phyloP scores from a whole-genome alignment of 176 grass and related monocot species.

The Pontederia paniculata region DNA sequence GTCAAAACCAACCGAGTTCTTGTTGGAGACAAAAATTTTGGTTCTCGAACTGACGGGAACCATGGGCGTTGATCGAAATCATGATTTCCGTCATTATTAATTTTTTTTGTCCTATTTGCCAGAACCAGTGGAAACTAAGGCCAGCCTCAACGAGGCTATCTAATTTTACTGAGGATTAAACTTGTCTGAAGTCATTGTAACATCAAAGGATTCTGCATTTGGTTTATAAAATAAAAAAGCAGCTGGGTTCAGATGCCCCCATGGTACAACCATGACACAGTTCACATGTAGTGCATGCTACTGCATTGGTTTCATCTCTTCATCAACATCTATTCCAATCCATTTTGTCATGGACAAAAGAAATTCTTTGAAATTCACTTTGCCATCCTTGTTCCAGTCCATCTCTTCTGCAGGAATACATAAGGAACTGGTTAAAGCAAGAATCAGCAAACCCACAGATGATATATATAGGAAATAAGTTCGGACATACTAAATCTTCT shows the following conservation, averaged over 20 bases:
- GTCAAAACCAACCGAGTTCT: too few relatives aligned
- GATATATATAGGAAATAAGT: background rate
- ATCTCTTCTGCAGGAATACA: conserved; percentile 54
- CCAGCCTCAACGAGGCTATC: too few relatives aligned
- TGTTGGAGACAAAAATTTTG: too few relatives aligned
- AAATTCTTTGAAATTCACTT: conserved; percentile 66
- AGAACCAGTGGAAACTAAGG: too few relatives aligned
- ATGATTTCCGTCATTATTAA: too few relatives aligned
- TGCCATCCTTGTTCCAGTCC: conserved; percentile 53
- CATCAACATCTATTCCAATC: conserved; percentile 40
- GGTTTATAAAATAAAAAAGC: too few relatives aligned
- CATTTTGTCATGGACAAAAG: conserved; percentile 55
- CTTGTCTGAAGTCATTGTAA: too few relatives aligned
- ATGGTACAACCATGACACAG: background rate
- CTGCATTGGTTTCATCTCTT: background rate
- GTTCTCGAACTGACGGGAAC: too few relatives aligned
- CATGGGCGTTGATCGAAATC: too few relatives aligned
- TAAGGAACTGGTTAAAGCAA: background rate
- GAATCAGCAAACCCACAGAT: background rate
- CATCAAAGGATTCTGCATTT: too few relatives aligned
- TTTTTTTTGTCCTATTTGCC: too few relatives aligned
- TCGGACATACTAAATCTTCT: conserved; percentile 43
- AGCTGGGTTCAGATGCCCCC: background rate
- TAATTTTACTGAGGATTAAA: too few relatives aligned
- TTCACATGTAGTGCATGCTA: background rate